Percentiles rank a stretch among this genome's conserved stretches.
Evolutionary conservation across 108 stramenopile species (phyloP).

Genomic region (Thalassiosira profunda): DNA sequence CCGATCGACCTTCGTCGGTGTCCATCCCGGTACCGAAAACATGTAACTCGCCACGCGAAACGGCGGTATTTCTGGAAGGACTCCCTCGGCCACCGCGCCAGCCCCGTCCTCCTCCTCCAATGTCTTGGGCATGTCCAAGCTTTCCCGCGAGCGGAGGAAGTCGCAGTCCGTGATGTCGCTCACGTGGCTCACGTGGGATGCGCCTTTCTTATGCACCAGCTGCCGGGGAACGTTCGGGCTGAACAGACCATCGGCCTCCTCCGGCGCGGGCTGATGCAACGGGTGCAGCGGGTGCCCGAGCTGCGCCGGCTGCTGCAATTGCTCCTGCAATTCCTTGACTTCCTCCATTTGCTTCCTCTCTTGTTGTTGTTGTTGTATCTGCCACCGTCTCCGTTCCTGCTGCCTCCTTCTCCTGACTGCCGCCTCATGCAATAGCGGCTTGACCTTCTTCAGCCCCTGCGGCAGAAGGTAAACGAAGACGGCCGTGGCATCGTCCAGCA

Average conservation of each 20-base stretch:
- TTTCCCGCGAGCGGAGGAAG: not conserved
- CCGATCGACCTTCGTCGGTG: conserved; percentile 53
- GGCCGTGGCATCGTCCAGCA: conserved; percentile 76
- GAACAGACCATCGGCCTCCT: no score
- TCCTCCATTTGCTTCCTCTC: no score
- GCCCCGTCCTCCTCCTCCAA: not conserved
- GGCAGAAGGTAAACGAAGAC: conserved; percentile 89
- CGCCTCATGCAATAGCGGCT: conserved; percentile 55
- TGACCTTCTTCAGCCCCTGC: conserved; percentile 68
- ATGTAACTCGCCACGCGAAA: conserved; percentile 75
- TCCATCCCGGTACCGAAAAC: conserved; percentile 76
- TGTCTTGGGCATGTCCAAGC: not conserved
- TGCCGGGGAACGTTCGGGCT: no score
- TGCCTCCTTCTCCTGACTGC: conserved; percentile 40
- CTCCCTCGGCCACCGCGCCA: not conserved
- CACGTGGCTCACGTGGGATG: conserved; percentile 32
- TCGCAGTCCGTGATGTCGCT: conserved; percentile 36
- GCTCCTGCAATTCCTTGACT: not conserved
- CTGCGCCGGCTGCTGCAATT: not conserved
- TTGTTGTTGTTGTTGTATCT: not conserved
- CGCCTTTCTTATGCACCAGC: conserved; percentile 15
- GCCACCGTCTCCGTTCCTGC: not conserved
- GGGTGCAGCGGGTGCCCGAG: not conserved
- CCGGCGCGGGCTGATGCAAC: not conserved
- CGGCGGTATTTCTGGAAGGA: conserved; percentile 1